phyloP scores from a whole-genome alignment of 2,329 filamentous ascomycete genomes.

The Fusarium foetens region DNA sequence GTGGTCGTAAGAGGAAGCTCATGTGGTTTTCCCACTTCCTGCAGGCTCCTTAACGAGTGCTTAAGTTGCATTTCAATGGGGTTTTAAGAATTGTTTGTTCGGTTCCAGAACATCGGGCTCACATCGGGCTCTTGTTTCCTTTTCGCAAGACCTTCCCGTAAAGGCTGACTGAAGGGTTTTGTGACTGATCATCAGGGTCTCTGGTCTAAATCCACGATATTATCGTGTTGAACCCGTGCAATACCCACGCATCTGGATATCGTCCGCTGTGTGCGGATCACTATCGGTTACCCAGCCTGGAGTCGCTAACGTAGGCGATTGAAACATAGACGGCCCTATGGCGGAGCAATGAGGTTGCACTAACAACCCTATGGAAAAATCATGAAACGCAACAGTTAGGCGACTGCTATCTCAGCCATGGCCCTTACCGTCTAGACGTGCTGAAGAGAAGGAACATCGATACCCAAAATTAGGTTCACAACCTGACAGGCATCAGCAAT shows the following conservation, averaged over 20 bases:
- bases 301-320: conserved; percentile 13
- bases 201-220: neutral
- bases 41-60: conserved; percentile 2
- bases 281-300: conserved; percentile 2
- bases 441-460: neutral
- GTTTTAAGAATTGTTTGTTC: conserved; percentile 1
- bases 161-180: conserved; percentile 11
- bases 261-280: conserved; percentile 8
- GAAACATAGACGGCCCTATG: conserved; percentile 12
- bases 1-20: conserved; percentile 38
- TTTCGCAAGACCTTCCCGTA: conserved; percentile 20
- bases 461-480: neutral
- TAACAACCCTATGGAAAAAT: neutral
- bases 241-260: neutral
- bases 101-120: conserved; percentile 27
- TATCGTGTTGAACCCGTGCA: neutral
- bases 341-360: neutral
- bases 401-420: neutral
- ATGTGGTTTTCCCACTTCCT: conserved; percentile 13
- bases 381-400: conserved; percentile 26
- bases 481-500: neutral
- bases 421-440: neutral
- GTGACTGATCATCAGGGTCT: conserved; percentile 11
- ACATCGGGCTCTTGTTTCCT: conserved; percentile 15
- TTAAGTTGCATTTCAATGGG: neutral